Conservation (phyloP, 148 eudicot species). For the Suaeda aralocaspica region DNA sequence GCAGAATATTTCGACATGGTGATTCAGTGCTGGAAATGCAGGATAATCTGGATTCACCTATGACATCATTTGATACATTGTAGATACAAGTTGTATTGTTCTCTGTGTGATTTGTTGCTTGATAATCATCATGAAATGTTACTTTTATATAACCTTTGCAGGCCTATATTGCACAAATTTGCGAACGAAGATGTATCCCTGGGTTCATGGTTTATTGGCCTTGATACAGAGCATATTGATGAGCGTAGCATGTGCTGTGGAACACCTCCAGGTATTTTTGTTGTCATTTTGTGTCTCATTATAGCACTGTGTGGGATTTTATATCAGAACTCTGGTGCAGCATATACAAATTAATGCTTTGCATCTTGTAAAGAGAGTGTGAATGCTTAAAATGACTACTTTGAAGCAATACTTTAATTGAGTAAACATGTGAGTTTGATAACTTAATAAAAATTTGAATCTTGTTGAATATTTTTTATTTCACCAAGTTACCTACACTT, state of each 20-base stretch:
- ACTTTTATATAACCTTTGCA: slow-evolving; percentile 27
- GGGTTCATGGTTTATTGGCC: slow-evolving; percentile 94
- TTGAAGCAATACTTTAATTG: neutral
- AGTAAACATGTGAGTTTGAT: neutral
- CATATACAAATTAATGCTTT: too few relatives aligned
- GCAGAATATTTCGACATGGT: slow-evolving; percentile 1
- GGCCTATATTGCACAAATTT: slow-evolving; percentile 81
- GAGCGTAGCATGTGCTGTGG: slow-evolving; percentile 94
- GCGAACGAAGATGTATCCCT: slow-evolving; percentile 96
- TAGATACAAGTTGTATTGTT: neutral
- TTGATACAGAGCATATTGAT: slow-evolving; percentile 88
- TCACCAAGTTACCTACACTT: neutral
- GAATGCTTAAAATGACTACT: neutral
- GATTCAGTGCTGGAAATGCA: neutral
- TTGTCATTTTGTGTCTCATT: slow-evolving; percentile 2
- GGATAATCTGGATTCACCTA: neutral
- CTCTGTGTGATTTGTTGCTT: neutral
- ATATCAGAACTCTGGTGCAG: neutral
- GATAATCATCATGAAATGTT: neutral
- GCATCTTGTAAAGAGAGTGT: too few relatives aligned
- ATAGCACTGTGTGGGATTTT: neutral
- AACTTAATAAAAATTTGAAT: neutral
- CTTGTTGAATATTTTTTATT: neutral
- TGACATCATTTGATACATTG: neutral
- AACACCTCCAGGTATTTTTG: slow-evolving; percentile 79